These are phyloP conservation scores for Teunomyces cretensis DNA, from an alignment of 805 yeast species.

Conservation along the genomic window DNA sequence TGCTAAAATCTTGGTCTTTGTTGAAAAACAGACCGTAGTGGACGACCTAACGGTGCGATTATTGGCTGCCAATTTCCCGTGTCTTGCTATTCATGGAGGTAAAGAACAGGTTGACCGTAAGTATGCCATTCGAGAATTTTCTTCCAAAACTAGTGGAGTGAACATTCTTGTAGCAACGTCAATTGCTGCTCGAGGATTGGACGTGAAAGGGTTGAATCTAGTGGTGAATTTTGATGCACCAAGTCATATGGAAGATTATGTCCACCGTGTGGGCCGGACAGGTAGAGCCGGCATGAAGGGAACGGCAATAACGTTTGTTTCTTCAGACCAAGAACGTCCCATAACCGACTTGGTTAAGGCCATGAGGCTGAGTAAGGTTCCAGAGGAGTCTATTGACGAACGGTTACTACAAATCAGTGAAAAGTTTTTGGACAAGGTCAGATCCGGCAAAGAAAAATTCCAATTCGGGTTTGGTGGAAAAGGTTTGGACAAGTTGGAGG, in stretches of 20 bases:
- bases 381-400: conserved; percentile 47
- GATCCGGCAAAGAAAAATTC: conserved; percentile 61
- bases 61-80: conserved; percentile 50
- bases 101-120: conserved; percentile 83
- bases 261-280: conserved; percentile 94
- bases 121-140: conserved; percentile 67
- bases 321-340: conserved; percentile 57
- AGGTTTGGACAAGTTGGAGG: conserved; percentile 78
- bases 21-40: conserved; percentile 85
- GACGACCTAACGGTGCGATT: conserved; percentile 64
- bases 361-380: conserved; percentile 52
- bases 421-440: conserved; percentile 58
- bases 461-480: conserved; percentile 90
- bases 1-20: conserved; percentile 73
- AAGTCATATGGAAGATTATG: conserved; percentile 89
- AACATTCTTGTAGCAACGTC: conserved; percentile 86
- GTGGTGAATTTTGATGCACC: conserved; percentile 79
- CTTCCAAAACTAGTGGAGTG: conserved; percentile 49
- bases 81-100: conserved; percentile 87
- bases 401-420: conserved; percentile 51
- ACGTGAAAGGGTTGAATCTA: conserved; percentile 79
- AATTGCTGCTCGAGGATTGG: conserved; percentile 91
- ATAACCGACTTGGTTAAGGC: conserved; percentile 73
- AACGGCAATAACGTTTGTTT: conserved; percentile 57
- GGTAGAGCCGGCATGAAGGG: conserved; percentile 89